phyloP scores from a whole-genome alignment of 441 rosid species.

The Macaranga tanarius region DNA sequence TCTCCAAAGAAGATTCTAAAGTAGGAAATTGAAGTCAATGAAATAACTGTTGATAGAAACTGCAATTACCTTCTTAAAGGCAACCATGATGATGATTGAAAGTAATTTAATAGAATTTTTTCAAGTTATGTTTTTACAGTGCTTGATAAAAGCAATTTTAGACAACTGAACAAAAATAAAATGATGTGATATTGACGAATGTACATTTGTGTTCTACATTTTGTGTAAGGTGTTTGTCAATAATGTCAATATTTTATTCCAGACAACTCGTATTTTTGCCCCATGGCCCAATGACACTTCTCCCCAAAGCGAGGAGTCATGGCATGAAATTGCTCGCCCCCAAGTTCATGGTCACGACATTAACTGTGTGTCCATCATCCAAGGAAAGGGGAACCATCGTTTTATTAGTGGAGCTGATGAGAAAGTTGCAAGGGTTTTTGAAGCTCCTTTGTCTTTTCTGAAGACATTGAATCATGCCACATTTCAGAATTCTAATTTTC shows the following conservation, averaged over 20 bases:
- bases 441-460: constrained; percentile 85
- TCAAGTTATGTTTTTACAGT: neutral
- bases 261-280: constrained; percentile 91
- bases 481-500: constrained; percentile 41
- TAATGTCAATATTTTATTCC: constrained; percentile 22
- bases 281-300: constrained; percentile 63
- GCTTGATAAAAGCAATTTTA: neutral
- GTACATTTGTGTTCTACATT: neutral
- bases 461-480: constrained; percentile 72
- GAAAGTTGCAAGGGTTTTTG: constrained; percentile 94
- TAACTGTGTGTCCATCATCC: constrained; percentile 74
- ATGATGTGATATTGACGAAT: neutral
- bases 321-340: constrained; percentile 97
- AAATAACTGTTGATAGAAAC: neutral
- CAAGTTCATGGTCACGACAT: constrained; percentile 98
- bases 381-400: constrained; percentile 84
- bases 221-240: neutral
- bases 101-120: neutral
- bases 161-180: neutral
- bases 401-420: constrained; percentile 96
- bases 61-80: neutral
- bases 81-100: neutral
- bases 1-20: neutral
- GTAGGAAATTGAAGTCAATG: neutral
- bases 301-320: constrained; percentile 39